Evolutionary conservation across 176 grass and related monocot species (phyloP), one percentile per base, ranked within the genome.

Genomic region (Rhynchospora tenuis): DNA sequence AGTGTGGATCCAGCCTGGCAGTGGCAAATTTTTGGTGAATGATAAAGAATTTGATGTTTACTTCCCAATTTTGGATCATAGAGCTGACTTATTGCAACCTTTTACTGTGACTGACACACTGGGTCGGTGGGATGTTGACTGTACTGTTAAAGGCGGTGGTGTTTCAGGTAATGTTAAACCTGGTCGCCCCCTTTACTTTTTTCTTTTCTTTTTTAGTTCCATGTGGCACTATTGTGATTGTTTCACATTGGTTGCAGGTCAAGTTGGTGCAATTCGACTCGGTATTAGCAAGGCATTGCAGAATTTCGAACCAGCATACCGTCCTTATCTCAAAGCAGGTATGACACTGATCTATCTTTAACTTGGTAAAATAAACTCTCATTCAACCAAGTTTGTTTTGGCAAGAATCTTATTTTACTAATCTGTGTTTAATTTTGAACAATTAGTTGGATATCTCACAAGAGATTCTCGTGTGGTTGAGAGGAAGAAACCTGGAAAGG

Each of bases 261-360:
- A 95, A 92, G 93, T 99, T 20, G 93, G 93, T 66, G 96, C 96
- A 61, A 90, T 99, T 58, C 93, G 93, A 46, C 81, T 99, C 72
- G 96, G 96, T 22, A 93, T 99, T 68, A 99, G 96, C 57, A 93
- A 93, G 81, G 93, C 96, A 43, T 90, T 99, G 80, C 91, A 99
- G 85, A 95, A 95, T 52, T 95, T 87, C 82, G 96, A 99, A 88
- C 93, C 96, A 83, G 96, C 93, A 38, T 29, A 85, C 9, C 91
- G 89, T 61, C 89, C 96, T 48, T 87, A 93, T 76, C 93, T 99
- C 54, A 99, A 99, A 99, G 84, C 93, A 85, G 96, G 96, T 99
- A 93, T 88, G 76, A 15, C 23, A 19, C 46, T 29, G 74, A 81
- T 79, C 1, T 78, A 24, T 38, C 9, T 69, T 67, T 62, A 38